Evolutionary conservation across 1,284 basidiomycete genomes (phyloP).

Genomic region (Apiotrichum siamense): DNA sequence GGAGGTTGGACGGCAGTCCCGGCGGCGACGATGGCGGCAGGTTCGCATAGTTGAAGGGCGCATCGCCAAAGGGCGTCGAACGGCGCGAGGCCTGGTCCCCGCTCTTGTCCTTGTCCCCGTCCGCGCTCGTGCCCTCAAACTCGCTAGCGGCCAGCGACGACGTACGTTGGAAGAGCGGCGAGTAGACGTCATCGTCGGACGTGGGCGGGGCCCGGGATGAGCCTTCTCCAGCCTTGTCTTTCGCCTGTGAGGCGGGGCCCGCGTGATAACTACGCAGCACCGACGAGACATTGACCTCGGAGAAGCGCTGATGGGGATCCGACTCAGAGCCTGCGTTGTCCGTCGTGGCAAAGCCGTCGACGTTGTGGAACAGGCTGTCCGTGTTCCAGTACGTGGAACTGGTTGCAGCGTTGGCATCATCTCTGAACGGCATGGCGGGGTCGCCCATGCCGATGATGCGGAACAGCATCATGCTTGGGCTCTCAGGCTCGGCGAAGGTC

Average conservation of each 20-base stretch:
- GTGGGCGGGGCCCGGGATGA: too few relatives aligned
- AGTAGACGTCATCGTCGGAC: slow-evolving; percentile 33
- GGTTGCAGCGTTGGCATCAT: slow-evolving; percentile 22
- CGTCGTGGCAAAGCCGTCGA: slow-evolving; percentile 32
- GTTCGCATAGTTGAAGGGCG: slow-evolving; percentile 40
- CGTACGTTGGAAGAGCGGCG: slow-evolving; percentile 36
- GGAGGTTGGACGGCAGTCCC: slow-evolving; percentile 19
- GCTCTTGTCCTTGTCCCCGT: too few relatives aligned
- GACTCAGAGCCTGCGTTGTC: background rate
- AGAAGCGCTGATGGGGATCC: background rate
- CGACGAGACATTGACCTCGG: slow-evolving; percentile 6
- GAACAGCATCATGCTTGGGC: slow-evolving; percentile 17
- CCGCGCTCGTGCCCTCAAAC: background rate
- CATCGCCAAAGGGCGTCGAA: slow-evolving; percentile 35
- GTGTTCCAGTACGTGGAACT: slow-evolving; percentile 17
- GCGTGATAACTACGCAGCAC: background rate
- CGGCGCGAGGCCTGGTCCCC: slow-evolving; percentile 5
- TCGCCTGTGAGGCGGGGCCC: too few relatives aligned
- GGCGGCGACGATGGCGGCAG: slow-evolving; percentile 39
- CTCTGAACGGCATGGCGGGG: slow-evolving; percentile 40
- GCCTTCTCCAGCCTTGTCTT: too few relatives aligned
- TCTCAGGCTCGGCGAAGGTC: too few relatives aligned
- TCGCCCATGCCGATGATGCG: slow-evolving; percentile 17
- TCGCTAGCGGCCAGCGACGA: slow-evolving; percentile 23
- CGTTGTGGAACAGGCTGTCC: slow-evolving; percentile 39